Evolutionary conservation across 768 basidiomycete species (phyloP).

Genomic region (Phanerochaete carnosa): DNA sequence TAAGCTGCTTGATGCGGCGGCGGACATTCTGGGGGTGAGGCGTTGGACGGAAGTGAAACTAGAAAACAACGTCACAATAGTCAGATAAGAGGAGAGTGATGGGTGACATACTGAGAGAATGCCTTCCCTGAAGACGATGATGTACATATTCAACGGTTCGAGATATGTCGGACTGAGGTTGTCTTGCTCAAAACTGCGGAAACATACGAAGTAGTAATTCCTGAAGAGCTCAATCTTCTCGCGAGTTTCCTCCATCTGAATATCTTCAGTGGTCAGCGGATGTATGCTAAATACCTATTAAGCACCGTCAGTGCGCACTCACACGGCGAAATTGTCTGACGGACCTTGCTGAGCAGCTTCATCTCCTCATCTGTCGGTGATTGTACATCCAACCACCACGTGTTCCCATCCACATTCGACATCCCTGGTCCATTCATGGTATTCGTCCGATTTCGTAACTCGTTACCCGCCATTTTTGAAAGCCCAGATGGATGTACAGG

Average conservation of each 20-base stretch:
- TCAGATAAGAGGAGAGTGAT: background rate
- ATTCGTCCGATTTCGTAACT: background rate
- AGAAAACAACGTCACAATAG: background rate
- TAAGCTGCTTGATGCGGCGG: slow-evolving; percentile 96
- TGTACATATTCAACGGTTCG: slow-evolving; percentile 99
- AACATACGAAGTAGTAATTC: slow-evolving; percentile 98
- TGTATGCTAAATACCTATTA: slow-evolving; percentile 91
- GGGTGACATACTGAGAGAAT: slow-evolving; percentile 70
- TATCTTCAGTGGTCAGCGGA: slow-evolving; percentile 98
- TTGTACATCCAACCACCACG: slow-evolving; percentile 97
- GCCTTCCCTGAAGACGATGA: slow-evolving; percentile 97
- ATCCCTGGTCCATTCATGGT: slow-evolving; percentile 20
- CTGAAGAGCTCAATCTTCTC: slow-evolving; percentile 99
- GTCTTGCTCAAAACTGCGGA: slow-evolving; percentile 98
- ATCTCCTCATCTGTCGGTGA: slow-evolving; percentile 98
- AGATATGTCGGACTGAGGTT: slow-evolving; percentile 95
- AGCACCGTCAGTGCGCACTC: background rate
- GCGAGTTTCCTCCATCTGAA: slow-evolving; percentile 98
- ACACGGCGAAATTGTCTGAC: slow-evolving; percentile 8
- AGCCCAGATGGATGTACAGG: slow-evolving; percentile 6
- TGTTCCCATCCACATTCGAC: slow-evolving; percentile 62
- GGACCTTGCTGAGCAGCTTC: slow-evolving; percentile 91
- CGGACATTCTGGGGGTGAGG: slow-evolving; percentile 98
- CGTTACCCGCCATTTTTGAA: slow-evolving; percentile 12
- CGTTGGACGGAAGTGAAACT: slow-evolving; percentile 98